Percentiles rank a stretch among this genome's conserved stretches.
Evolutionary conservation across 495 filamentous ascomycete species (phyloP).

Genomic region (Xylaria castorea): DNA sequence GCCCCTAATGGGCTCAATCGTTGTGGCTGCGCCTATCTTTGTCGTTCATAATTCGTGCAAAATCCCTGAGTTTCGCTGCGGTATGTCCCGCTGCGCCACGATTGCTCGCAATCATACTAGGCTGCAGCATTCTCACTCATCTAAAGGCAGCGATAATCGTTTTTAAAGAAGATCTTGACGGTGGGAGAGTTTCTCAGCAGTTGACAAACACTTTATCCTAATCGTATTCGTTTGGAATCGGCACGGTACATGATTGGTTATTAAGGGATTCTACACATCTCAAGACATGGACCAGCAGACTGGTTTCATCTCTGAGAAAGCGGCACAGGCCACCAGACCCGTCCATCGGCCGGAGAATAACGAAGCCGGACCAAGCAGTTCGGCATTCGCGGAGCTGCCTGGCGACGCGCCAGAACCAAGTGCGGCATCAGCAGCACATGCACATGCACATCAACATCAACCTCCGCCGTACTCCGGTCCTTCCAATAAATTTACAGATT

Average conservation of each 20-base stretch:
- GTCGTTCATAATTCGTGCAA: not conserved
- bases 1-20: not conserved
- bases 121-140: constrained; percentile 22
- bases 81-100: constrained; percentile 22
- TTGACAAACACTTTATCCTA: not conserved
- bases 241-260: not conserved
- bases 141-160: not conserved
- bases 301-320: constrained; percentile 13
- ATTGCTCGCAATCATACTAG: constrained; percentile 5
- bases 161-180: not conserved
- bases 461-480: constrained; percentile 58
- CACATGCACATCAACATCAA: constrained; percentile 23
- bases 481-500: constrained; percentile 36
- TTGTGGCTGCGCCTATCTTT: constrained; percentile 9
- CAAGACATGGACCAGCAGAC: constrained; percentile 19
- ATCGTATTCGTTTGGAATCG: not conserved
- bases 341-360: constrained; percentile 11
- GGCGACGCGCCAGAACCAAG: constrained; percentile 3
- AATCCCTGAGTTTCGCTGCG: too few relatives aligned
- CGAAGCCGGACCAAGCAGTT: constrained; percentile 15
- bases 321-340: not conserved
- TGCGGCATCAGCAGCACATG: not conserved
- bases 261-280: not conserved
- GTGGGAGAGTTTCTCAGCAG: not conserved
- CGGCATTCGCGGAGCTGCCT: not conserved